Percentiles rank a stretch among this genome's conserved stretches.
Evolutionary conservation across 2,329 filamentous ascomycete genomes (phyloP).

Genomic region (Beauveria sp.): DNA sequence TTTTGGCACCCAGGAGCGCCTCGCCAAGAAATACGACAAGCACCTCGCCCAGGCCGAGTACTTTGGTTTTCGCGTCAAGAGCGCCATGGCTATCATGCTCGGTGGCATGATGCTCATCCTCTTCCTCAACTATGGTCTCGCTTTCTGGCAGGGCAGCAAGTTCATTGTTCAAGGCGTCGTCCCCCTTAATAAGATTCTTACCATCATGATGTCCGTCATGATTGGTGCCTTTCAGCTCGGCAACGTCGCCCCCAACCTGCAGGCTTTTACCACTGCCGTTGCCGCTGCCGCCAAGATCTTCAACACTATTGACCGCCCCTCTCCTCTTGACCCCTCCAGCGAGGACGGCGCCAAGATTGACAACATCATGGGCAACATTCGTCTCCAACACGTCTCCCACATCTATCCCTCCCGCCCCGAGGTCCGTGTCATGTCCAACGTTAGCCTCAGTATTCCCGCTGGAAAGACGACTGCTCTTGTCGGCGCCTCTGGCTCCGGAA

Average conservation of each 20-base stretch:
- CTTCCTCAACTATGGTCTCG: constrained; percentile 79
- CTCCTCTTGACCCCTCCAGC: constrained; percentile 71
- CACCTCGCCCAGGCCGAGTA: constrained; percentile 67
- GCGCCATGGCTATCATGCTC: constrained; percentile 67
- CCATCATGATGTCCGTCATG: constrained; percentile 83
- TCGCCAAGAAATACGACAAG: constrained; percentile 76
- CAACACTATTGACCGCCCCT: constrained; percentile 81
- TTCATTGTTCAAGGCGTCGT: constrained; percentile 63
- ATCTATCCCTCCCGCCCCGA: constrained; percentile 93
- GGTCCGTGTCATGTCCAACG: constrained; percentile 78
- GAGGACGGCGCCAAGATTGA: constrained; percentile 65
- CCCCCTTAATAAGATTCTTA: constrained; percentile 64
- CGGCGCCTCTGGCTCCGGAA: constrained; percentile 88
- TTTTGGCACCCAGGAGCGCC: constrained; percentile 86
- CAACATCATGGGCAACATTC: constrained; percentile 66
- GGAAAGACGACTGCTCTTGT: constrained; percentile 91
- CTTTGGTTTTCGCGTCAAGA: constrained; percentile 70
- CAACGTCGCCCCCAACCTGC: constrained; percentile 76
- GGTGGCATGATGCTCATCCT: constrained; percentile 76
- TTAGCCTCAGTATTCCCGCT: constrained; percentile 71
- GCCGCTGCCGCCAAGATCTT: constrained; percentile 88
- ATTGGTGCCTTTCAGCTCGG: constrained; percentile 89
- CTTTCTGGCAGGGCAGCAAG: constrained; percentile 79
- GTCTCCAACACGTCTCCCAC: constrained; percentile 76
- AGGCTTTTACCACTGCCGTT: constrained; percentile 76